These are phyloP conservation scores for Bipolaris cookei DNA, from an alignment of 2,329 filamentous ascomycete genomes.

Conservation along the genomic window DNA sequence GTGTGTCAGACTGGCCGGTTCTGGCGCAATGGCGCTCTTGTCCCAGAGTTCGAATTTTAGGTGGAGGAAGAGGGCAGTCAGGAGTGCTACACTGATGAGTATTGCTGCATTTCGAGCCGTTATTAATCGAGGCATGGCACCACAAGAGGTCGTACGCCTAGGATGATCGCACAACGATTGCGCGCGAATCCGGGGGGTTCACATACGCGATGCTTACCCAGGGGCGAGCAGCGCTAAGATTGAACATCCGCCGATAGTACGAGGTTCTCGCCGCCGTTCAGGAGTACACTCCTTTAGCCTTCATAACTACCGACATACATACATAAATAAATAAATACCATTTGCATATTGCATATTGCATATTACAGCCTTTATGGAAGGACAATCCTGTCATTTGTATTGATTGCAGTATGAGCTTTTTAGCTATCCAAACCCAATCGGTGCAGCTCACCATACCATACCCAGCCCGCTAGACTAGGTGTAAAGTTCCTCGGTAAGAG, in stretches of 20 bases:
- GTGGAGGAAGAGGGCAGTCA: slow-evolving; percentile 39
- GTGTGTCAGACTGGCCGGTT: slow-evolving; percentile 17
- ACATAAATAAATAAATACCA: no score
- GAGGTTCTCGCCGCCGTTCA: slow-evolving; percentile 4
- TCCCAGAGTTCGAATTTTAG: slow-evolving; percentile 40
- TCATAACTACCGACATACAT: neutral
- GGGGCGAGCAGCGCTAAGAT: slow-evolving; percentile 12
- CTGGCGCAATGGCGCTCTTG: slow-evolving; percentile 15
- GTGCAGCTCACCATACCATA: neutral
- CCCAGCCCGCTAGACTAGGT: slow-evolving; percentile 38
- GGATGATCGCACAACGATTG: slow-evolving; percentile 9
- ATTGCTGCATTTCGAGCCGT: slow-evolving; percentile 37
- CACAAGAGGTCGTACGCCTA: slow-evolving; percentile 2
- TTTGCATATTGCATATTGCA: neutral
- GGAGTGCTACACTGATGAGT: slow-evolving; percentile 29
- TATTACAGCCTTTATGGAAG: neutral
- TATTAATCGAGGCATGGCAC: slow-evolving; percentile 39
- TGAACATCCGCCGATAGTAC: slow-evolving; percentile 1
- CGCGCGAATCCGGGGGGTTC: slow-evolving; percentile 7
- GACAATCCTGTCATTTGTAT: neutral
- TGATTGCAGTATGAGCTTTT: neutral
- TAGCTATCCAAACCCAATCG: neutral
- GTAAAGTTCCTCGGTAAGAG: slow-evolving; percentile 57
- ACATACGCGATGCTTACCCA: slow-evolving; percentile 6
- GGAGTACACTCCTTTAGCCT: neutral